Conservation (phyloP, 768 basidiomycete genomes). For the Crepidotus variabilis region DNA sequence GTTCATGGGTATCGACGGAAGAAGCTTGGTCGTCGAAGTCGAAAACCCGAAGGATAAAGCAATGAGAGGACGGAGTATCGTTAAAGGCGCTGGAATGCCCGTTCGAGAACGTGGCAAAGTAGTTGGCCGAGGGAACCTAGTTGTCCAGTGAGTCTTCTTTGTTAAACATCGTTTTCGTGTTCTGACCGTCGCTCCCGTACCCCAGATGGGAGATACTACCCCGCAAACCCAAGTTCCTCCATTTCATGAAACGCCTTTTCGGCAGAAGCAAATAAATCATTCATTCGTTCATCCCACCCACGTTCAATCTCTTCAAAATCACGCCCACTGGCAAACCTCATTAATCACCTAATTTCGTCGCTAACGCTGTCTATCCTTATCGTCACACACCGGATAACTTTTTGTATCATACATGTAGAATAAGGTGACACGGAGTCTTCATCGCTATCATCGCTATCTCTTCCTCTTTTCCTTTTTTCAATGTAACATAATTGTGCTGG, state of each 20-base stretch:
- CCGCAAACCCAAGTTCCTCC: constrained; percentile 24
- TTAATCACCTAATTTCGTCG: neutral
- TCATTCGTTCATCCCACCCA: too few relatives aligned
- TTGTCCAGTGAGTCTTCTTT: constrained; percentile 50
- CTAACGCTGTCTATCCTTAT: neutral
- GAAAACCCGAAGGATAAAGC: constrained; percentile 50
- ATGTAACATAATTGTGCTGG: neutral
- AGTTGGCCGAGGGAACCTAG: constrained; percentile 57
- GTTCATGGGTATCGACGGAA: constrained; percentile 57
- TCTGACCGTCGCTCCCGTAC: constrained; percentile 1
- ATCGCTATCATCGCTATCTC: neutral
- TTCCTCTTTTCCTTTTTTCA: neutral
- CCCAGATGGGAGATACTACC: constrained; percentile 38
- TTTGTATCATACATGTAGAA: neutral
- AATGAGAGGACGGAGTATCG: constrained; percentile 43
- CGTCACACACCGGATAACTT: neutral
- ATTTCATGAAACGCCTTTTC: constrained; percentile 25
- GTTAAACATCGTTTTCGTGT: neutral
- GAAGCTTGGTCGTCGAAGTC: constrained; percentile 45
- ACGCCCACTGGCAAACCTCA: neutral
- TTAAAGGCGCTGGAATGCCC: constrained; percentile 70
- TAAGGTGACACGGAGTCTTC: neutral
- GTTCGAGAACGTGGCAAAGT: constrained; percentile 47
- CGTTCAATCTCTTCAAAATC: neutral
- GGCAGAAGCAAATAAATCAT: neutral